Percentiles rank a stretch among this genome's conserved stretches.
Evolutionary conservation across 495 filamentous ascomycete species (phyloP).

Genomic region (Arthonia radiata): DNA sequence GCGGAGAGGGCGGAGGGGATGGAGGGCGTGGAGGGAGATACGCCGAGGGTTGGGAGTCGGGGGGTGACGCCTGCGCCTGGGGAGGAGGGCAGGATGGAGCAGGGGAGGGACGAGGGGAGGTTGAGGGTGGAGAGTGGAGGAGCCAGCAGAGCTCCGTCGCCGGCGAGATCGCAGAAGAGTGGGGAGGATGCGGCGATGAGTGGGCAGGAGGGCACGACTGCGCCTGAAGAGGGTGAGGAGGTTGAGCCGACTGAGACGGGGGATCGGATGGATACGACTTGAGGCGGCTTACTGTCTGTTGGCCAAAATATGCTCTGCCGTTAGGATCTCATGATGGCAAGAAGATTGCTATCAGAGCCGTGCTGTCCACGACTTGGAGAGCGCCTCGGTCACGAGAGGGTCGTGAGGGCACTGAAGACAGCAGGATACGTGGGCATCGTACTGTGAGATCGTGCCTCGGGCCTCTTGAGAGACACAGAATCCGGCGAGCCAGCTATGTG

Average conservation of each 20-base stretch:
- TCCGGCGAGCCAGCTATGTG: too few species aligned
- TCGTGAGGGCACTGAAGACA: too few species aligned
- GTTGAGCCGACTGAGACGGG: slow-evolving; percentile 20
- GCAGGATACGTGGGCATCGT: too few species aligned
- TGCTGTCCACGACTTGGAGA: too few species aligned
- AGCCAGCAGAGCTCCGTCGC: slow-evolving; percentile 14
- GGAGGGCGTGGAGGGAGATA: slow-evolving; percentile 24
- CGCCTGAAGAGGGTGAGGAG: slow-evolving; percentile 23
- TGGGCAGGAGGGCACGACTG: slow-evolving; percentile 16
- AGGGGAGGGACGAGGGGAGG: slow-evolving; percentile 32
- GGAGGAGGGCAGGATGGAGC: slow-evolving; percentile 16
- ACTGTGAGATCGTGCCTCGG: too few species aligned
- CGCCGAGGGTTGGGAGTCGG: slow-evolving; percentile 49
- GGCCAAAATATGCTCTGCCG: too few species aligned
- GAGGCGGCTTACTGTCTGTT: too few species aligned
- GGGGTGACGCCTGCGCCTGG: slow-evolving; percentile 25
- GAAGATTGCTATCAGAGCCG: too few species aligned
- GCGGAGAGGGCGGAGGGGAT: slow-evolving; percentile 49
- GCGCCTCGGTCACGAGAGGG: too few species aligned
- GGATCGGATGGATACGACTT: slow-evolving; percentile 51
- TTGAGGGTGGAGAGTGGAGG: slow-evolving; percentile 33
- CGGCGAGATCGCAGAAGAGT: slow-evolving; percentile 6
- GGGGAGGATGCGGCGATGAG: slow-evolving; percentile 10
- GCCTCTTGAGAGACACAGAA: too few species aligned
- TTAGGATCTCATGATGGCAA: too few species aligned